Evolutionary conservation across 169 alveolate genomes (phyloP).

Genomic region (Eimeria nieschulzi): DNA sequence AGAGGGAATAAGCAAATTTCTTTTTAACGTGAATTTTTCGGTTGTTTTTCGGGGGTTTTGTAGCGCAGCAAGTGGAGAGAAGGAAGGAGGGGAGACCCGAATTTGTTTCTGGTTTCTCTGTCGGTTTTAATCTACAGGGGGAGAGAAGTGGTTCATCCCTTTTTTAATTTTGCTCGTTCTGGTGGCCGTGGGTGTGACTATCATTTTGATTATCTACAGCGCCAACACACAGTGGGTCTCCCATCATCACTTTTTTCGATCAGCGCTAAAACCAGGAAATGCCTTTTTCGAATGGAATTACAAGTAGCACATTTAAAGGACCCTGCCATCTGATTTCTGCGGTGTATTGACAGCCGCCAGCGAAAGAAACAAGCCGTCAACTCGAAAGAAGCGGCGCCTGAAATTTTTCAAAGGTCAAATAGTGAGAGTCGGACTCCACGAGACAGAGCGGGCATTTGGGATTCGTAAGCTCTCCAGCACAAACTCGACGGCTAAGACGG

Average conservation of each 20-base stretch:
- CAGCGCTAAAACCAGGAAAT: neutral
- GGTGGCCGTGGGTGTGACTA: neutral
- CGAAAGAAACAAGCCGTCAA: neutral
- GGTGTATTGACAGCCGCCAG: neutral
- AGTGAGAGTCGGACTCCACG: neutral
- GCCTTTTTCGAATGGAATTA: neutral
- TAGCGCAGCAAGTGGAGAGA: no score
- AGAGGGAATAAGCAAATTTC: no score
- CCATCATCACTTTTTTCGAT: neutral
- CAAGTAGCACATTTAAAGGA: neutral
- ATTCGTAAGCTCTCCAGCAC: neutral
- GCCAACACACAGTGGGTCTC: neutral
- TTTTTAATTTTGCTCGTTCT: neutral
- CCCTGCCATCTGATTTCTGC: neutral
- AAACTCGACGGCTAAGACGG: no score
- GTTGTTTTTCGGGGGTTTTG: no score
- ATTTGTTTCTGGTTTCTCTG: no score
- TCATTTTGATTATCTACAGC: neutral
- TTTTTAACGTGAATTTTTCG: no score
- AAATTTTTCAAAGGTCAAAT: neutral
- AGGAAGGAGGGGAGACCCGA: no score
- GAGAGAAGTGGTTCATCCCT: conserved; percentile 15
- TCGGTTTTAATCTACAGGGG: neutral
- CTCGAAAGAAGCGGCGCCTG: neutral
- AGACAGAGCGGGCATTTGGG: neutral